A percentile compares a stretch with the other conserved stretches of the same genome.
Conservation (phyloP, 2,329 filamentous ascomycete species). For the Cryphonectria naterciae region DNA sequence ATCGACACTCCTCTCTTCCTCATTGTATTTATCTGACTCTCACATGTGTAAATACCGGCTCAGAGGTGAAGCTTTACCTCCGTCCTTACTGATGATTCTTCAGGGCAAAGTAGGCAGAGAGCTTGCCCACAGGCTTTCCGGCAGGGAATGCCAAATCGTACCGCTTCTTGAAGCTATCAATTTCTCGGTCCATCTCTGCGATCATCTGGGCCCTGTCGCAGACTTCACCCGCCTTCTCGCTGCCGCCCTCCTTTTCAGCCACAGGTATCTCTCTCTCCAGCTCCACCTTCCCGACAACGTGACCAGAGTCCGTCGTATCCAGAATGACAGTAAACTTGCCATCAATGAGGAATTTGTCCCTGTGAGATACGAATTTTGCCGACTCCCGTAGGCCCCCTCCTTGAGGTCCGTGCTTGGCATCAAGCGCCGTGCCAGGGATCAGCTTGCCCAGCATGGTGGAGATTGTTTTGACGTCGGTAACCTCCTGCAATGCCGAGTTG, state of each 20-base stretch:
- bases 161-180: conserved; percentile 13
- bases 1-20: not conserved
- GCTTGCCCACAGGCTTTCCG: conserved; percentile 9
- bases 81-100: not conserved
- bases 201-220: not conserved
- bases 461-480: conserved; percentile 14
- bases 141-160: conserved; percentile 12
- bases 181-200: conserved; percentile 13
- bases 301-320: not conserved
- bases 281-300: not conserved
- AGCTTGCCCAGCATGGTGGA: not conserved
- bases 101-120: conserved; percentile 14
- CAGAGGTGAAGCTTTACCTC: not conserved
- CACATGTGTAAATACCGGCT: not conserved
- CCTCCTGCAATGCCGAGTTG: conserved; percentile 17
- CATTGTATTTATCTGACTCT: not conserved
- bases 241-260: not conserved
- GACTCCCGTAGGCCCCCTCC: not conserved
- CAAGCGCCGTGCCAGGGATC: not conserved
- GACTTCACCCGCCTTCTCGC: not conserved
- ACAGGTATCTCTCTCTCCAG: not conserved
- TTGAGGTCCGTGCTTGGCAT: not conserved
- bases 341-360: not conserved
- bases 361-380: not conserved
- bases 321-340: not conserved